Percentiles rank a stretch among this genome's conserved stretches.
Conservation (phyloP, 1,139 yeast genomes). For the Pneumocystis sp. region DNA sequence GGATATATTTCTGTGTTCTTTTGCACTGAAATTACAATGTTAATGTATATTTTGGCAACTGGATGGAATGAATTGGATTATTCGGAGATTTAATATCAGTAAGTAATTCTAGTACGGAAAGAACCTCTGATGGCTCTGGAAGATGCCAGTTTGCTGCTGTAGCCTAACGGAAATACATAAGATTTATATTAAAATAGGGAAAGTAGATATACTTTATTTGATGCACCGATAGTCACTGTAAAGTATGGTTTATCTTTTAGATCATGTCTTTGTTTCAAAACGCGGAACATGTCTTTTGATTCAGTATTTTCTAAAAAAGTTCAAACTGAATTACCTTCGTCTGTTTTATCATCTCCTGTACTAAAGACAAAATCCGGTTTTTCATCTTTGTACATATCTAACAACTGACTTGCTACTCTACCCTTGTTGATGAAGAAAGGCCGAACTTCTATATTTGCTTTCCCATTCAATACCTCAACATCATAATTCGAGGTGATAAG, state of each 20-base stretch:
- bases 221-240: background rate
- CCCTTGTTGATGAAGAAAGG: slow-evolving; percentile 93
- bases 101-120: background rate
- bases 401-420: slow-evolving; percentile 74
- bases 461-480: slow-evolving; percentile 93
- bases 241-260: background rate
- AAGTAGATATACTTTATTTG: background rate
- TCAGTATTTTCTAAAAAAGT: background rate
- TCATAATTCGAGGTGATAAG: slow-evolving; percentile 56
- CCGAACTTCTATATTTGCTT: slow-evolving; percentile 91
- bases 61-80: background rate
- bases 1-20: slow-evolving; percentile 19
- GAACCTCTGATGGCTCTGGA: background rate
- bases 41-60: background rate
- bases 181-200: background rate
- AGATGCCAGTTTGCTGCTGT: background rate
- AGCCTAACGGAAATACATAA: background rate
- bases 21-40: background rate
- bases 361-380: slow-evolving; percentile 76
- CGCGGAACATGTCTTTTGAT: background rate
- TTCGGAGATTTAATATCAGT: background rate
- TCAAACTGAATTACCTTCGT: slow-evolving; percentile 45
- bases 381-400: slow-evolving; percentile 29
- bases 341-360: slow-evolving; percentile 91
- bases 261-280: background rate